Base-by-base conservation (phyloP, 225 moss, liverwort and hornwort species). In the Bryum argenteum region DNA sequence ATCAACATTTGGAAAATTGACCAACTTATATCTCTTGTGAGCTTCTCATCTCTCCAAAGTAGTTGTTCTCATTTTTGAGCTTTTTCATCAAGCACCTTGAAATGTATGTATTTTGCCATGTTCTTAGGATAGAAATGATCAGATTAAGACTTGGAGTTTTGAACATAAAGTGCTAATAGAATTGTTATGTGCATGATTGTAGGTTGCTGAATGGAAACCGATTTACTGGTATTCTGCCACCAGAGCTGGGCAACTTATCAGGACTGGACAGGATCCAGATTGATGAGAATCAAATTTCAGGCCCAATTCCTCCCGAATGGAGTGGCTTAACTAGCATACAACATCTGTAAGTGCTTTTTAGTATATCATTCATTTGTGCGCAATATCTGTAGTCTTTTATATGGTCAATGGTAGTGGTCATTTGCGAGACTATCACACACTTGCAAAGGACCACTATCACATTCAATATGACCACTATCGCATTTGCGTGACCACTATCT, bases 161-260 rank as follows among this genome's bases (percentile, higher is more conserved):
- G 33, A 33, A 33, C 7, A 33, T 0, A 4, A 57, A 26, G 0
- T 14, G 57, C 26, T 13, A 0, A 1, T 5, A 2, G 7, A 6
- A 6, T 33, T 23, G 22, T 40, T 51, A 1, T 11, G 5, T 71
- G 2, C 15, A 4, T 16, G 21, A 50, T 21, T 16, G 65, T 56
- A 95, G 95, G 82, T 58, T 95, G 77, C 78, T 95, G 54, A 95
- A 88, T 17, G 93, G 92, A 51, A 95, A 95, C 43, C 51, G 65
- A 1, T 83, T 95, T 65, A 78, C 66, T 2, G 95, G 95, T 21
- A 56, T 24, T 7, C 75, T 96, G 8, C 95, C 95, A 0, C 38
- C 65, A 0, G 87, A 85, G 74, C 50, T 96, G 1, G 95, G 95
- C 17, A 66, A 3, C 2, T 70, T 96, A 3, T 0, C 52, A 14